Evolutionary conservation across 768 basidiomycete genomes (phyloP).

Genomic region (Pholiota molesta): DNA sequence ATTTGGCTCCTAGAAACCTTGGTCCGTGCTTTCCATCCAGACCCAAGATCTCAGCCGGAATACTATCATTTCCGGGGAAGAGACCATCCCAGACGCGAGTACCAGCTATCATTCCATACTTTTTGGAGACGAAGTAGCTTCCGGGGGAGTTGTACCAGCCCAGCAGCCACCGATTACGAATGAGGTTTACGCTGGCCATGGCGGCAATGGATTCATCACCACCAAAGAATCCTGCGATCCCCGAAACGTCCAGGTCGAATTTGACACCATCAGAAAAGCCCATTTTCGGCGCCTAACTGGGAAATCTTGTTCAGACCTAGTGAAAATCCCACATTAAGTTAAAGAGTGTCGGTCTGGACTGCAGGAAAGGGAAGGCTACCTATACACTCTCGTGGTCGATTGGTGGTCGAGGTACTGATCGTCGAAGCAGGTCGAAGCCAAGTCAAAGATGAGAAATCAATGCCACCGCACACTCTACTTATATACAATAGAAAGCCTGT

Average conservation of each 20-base stretch:
- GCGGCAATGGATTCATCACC: conserved; percentile 16
- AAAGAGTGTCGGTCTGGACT: too few species aligned
- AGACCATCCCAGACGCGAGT: conserved; percentile 12
- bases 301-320: too few species aligned
- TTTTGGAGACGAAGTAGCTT: conserved; percentile 16
- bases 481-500: too few species aligned
- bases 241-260: conserved; percentile 14
- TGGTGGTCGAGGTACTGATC: too few species aligned
- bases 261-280: not conserved
- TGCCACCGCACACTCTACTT: too few species aligned
- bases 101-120: conserved; percentile 12
- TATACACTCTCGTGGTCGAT: too few species aligned
- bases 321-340: too few species aligned
- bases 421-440: too few species aligned
- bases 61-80: conserved; percentile 4
- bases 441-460: too few species aligned
- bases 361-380: too few species aligned
- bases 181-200: conserved; percentile 14
- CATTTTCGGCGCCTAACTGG: not conserved
- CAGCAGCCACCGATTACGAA: conserved; percentile 10
- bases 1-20: conserved; percentile 8
- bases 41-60: conserved; percentile 9
- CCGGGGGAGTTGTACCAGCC: conserved; percentile 20
- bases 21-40: conserved; percentile 11
- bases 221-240: conserved; percentile 15